These are phyloP conservation scores for Carallia brachiata DNA, from an alignment of 345 rosid genomes.

Conservation along the genomic window DNA sequence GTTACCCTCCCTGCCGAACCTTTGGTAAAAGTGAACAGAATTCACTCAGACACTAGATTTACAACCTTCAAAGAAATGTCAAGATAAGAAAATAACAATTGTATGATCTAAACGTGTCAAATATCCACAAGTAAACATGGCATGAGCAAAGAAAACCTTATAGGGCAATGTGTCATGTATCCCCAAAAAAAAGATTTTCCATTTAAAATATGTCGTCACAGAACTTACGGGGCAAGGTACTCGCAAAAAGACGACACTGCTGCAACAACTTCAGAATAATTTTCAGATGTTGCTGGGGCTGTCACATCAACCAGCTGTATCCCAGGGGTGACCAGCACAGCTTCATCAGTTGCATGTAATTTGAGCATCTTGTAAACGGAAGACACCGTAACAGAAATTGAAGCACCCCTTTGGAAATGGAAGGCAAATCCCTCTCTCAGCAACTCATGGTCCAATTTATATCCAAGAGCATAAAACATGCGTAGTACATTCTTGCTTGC, in stretches of 20 bases:
- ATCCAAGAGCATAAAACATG: conserved; percentile 75
- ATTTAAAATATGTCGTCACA: not conserved
- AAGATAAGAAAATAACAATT: no score
- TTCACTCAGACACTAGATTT: not conserved
- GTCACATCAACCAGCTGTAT: conserved; percentile 95
- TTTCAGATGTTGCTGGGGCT: conserved; percentile 86
- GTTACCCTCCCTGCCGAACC: no score
- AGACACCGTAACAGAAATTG: conserved; percentile 58
- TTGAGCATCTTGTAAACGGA: conserved; percentile 82
- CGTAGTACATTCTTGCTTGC: conserved; percentile 91
- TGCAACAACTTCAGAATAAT: conserved; percentile 72
- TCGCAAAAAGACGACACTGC: conserved; percentile 88
- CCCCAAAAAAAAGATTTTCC: no score
- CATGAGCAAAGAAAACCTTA: no score
- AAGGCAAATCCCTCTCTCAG: conserved; percentile 88
- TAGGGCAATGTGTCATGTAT: no score
- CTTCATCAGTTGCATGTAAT: conserved; percentile 83
- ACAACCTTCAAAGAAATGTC: not conserved
- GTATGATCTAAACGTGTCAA: no score
- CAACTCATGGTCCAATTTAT: conserved; percentile 89
- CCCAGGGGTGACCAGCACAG: conserved; percentile 91
- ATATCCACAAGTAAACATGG: not conserved
- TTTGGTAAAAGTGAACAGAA: no score
- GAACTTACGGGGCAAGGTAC: conserved; percentile 89
- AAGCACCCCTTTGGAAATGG: conserved; percentile 71